Conservation (phyloP, 306 rosid species). For the Vigna nakashimae region DNA sequence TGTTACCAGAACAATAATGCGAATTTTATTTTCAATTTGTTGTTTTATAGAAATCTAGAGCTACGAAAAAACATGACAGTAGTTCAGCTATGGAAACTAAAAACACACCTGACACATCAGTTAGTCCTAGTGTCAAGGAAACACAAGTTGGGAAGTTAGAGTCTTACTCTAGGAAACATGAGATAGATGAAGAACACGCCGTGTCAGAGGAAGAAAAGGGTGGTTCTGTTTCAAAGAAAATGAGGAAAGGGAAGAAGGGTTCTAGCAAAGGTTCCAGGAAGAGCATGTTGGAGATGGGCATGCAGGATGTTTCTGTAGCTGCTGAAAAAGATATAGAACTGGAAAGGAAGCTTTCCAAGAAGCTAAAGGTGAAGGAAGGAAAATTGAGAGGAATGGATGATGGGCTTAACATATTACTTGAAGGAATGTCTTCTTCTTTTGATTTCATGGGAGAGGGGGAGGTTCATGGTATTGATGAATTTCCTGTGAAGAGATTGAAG, state of each 20-base stretch:
- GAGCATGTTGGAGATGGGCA: slow-evolving; percentile 53
- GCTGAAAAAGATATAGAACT: slow-evolving; percentile 72
- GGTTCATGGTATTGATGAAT: slow-evolving; percentile 21
- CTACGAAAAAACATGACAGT: slow-evolving; percentile 31
- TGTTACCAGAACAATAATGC: neutral
- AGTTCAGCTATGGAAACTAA: slow-evolving; percentile 38
- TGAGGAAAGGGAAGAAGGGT: slow-evolving; percentile 46
- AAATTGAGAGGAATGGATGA: slow-evolving; percentile 76
- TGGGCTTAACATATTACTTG: slow-evolving; percentile 67
- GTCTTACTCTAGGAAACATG: slow-evolving; percentile 37
- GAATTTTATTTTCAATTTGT: neutral
- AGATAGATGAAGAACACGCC: slow-evolving; percentile 38
- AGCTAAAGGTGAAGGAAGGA: slow-evolving; percentile 83
- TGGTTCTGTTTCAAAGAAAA: slow-evolving; percentile 42
- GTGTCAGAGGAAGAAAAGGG: slow-evolving; percentile 13
- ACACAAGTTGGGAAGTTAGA: slow-evolving; percentile 28
- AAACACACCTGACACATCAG: slow-evolving; percentile 32
- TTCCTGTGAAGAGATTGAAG: slow-evolving; percentile 50
- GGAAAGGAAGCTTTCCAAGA: slow-evolving; percentile 87
- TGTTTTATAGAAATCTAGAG: slow-evolving; percentile 52
- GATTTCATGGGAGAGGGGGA: slow-evolving; percentile 56
- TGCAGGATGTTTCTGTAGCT: slow-evolving; percentile 36
- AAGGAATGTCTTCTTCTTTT: slow-evolving; percentile 53
- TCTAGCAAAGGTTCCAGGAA: slow-evolving; percentile 44
- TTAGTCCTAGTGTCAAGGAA: slow-evolving; percentile 37